These are phyloP conservation scores for Grigorovia humatica DNA, from an alignment of 805 yeast species.

Conservation along the genomic window DNA sequence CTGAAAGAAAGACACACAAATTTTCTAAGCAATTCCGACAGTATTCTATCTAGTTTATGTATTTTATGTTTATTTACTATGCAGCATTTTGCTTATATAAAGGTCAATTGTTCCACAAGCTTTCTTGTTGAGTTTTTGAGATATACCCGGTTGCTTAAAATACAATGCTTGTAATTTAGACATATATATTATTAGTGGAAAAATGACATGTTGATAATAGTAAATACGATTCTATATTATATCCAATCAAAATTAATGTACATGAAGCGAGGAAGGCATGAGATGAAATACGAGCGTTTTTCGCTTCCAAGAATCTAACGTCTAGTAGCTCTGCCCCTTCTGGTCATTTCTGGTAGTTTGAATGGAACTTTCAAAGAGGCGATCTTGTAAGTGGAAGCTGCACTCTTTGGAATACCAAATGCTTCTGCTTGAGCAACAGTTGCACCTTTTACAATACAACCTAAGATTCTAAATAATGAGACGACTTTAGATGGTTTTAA, in stretches of 20 bases:
- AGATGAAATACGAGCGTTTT: too few relatives aligned
- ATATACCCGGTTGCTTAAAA: too few relatives aligned
- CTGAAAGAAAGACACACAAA: too few relatives aligned
- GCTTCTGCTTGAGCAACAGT: conserved; percentile 69
- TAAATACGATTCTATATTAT: background rate
- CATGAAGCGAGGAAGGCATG: background rate
- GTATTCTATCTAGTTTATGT: too few relatives aligned
- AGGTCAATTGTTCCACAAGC: too few relatives aligned
- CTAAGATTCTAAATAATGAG: conserved; percentile 66
- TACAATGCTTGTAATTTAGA: too few relatives aligned
- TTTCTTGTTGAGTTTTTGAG: too few relatives aligned
- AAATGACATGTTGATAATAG: background rate
- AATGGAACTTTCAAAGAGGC: conserved; percentile 85
- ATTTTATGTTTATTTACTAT: too few relatives aligned
- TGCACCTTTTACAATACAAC: conserved; percentile 67
- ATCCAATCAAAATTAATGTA: background rate
- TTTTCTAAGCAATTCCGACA: too few relatives aligned
- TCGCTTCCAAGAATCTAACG: background rate
- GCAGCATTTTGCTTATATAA: too few relatives aligned
- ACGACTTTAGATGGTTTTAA: conserved; percentile 65
- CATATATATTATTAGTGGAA: too few relatives aligned
- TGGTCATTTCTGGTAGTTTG: conserved; percentile 72
- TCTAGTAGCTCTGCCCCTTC: conserved; percentile 42
- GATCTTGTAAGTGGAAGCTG: conserved; percentile 57
- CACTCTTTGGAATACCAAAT: conserved; percentile 51